These are phyloP conservation scores for Diaporthe sp. DNA, from an alignment of 2,329 filamentous ascomycete species.

Conservation along the genomic window DNA sequence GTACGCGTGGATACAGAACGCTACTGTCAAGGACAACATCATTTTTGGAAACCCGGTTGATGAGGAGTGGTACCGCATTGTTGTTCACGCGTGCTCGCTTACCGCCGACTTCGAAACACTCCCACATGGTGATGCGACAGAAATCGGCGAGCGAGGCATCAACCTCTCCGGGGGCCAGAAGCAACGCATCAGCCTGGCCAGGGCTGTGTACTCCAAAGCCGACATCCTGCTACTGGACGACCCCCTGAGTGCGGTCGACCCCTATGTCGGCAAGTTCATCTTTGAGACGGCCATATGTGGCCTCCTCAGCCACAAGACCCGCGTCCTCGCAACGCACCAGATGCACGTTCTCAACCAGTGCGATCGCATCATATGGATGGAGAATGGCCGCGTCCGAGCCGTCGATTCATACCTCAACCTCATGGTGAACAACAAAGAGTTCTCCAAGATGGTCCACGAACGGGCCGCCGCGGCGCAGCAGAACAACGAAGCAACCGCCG, in stretches of 20 bases:
- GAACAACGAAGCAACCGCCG: constrained; percentile 6
- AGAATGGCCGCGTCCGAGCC: constrained; percentile 85
- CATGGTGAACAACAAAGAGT: constrained; percentile 83
- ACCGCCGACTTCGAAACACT: constrained; percentile 90
- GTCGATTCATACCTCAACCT: constrained; percentile 92
- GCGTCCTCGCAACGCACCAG: constrained; percentile 94
- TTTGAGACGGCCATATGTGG: constrained; percentile 90
- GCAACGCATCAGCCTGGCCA: constrained; percentile 93
- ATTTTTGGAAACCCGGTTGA: constrained; percentile 87
- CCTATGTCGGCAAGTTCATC: constrained; percentile 80
- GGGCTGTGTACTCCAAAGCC: constrained; percentile 79
- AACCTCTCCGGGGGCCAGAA: constrained; percentile 97
- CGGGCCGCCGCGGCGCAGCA: background rate
- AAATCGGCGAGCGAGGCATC: constrained; percentile 96
- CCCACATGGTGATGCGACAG: constrained; percentile 88
- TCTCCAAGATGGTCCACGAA: constrained; percentile 53
- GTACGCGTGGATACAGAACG: constrained; percentile 98
- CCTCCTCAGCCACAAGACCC: constrained; percentile 87
- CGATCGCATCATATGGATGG: constrained; percentile 88
- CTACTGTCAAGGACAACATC: constrained; percentile 89
- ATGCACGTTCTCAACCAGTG: constrained; percentile 92
- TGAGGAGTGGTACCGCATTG: constrained; percentile 82
- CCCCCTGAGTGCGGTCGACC: constrained; percentile 77
- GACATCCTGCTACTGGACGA: constrained; percentile 80
- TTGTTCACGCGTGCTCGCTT: constrained; percentile 71